A percentile compares a stretch with the other conserved stretches of the same genome.
These are phyloP conservation scores for Cordyceps pruinosa DNA, from an alignment of 2,329 filamentous ascomycete species.

Conservation along the genomic window DNA sequence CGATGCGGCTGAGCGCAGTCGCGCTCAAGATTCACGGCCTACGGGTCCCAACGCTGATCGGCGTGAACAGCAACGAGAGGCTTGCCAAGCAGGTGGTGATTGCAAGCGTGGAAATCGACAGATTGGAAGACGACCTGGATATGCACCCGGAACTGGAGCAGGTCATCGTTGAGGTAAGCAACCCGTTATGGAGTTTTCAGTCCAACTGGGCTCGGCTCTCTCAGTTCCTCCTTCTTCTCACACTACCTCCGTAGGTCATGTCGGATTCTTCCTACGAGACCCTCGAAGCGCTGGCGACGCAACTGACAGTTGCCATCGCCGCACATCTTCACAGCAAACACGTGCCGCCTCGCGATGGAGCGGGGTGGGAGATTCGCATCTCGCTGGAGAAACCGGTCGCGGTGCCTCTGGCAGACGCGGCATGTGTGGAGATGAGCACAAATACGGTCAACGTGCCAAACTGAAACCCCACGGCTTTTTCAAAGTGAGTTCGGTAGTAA, in stretches of 20 bases:
- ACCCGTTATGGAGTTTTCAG: no score
- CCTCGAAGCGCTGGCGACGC: constrained; percentile 51
- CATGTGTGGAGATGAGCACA: constrained; percentile 50
- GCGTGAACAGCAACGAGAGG: constrained; percentile 67
- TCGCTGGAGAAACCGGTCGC: constrained; percentile 66
- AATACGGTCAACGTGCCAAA: constrained; percentile 17
- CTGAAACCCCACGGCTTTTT: neutral
- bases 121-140: constrained; percentile 39
- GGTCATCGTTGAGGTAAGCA: constrained; percentile 53
- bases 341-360: constrained; percentile 11
- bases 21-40: constrained; percentile 48
- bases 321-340: constrained; percentile 30
- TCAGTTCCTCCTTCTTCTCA: neutral
- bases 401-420: constrained; percentile 64
- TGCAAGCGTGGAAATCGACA: constrained; percentile 55
- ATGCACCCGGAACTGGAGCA: constrained; percentile 50
- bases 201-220: neutral
- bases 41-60: constrained; percentile 60
- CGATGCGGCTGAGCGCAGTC: constrained; percentile 20
- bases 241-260: no score
- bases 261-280: constrained; percentile 54
- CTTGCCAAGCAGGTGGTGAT: constrained; percentile 58
- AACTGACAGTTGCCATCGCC: constrained; percentile 41
- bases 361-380: constrained; percentile 49
- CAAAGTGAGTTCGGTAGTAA: neutral